A percentile compares a stretch with the other conserved stretches of the same genome.
phyloP scores from a whole-genome alignment of 768 basidiomycete species.

The Amanita molliuscula region DNA sequence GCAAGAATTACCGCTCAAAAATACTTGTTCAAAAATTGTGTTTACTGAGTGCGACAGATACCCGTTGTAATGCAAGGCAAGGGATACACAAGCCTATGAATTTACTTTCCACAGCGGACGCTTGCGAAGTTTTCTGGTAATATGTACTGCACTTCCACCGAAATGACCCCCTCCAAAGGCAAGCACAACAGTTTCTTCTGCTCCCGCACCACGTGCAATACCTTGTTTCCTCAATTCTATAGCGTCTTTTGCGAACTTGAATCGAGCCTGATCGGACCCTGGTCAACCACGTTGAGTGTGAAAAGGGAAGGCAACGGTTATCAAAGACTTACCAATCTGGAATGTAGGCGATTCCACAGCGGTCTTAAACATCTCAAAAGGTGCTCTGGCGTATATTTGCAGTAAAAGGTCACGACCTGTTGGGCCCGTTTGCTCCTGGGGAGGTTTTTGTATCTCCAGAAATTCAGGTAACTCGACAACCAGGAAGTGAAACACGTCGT shows the following conservation, averaged over 20 bases:
- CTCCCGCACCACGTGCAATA: slow-evolving; percentile 57
- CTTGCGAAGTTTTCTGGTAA: slow-evolving; percentile 81
- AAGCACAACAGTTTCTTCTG: slow-evolving; percentile 86
- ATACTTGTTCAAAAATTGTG: too few relatives aligned
- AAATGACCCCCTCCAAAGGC: slow-evolving; percentile 70
- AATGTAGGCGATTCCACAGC: slow-evolving; percentile 74
- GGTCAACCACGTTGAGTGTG: slow-evolving; percentile 14
- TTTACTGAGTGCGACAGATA: not conserved
- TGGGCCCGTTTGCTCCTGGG: slow-evolving; percentile 27
- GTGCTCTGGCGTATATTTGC: slow-evolving; percentile 68
- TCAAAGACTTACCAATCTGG: slow-evolving; percentile 50
- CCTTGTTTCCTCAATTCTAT: slow-evolving; percentile 76
- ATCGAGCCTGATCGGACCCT: slow-evolving; percentile 80
- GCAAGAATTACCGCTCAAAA: too few relatives aligned
- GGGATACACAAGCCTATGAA: slow-evolving; percentile 34
- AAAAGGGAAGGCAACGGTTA: not conserved
- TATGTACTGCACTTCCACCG: slow-evolving; percentile 70
- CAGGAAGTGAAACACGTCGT: slow-evolving; percentile 73
- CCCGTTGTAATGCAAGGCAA: not conserved
- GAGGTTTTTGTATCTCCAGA: slow-evolving; percentile 37
- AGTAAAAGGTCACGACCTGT: slow-evolving; percentile 61
- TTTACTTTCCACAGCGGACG: slow-evolving; percentile 77
- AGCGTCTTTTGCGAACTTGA: slow-evolving; percentile 87
- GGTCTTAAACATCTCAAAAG: slow-evolving; percentile 81
- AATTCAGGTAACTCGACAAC: slow-evolving; percentile 62